Evolutionary conservation across 306 rosid genomes (phyloP), one percentile per base, ranked within the genome.

Genomic region (Sechiopsis laciniata): DNA sequence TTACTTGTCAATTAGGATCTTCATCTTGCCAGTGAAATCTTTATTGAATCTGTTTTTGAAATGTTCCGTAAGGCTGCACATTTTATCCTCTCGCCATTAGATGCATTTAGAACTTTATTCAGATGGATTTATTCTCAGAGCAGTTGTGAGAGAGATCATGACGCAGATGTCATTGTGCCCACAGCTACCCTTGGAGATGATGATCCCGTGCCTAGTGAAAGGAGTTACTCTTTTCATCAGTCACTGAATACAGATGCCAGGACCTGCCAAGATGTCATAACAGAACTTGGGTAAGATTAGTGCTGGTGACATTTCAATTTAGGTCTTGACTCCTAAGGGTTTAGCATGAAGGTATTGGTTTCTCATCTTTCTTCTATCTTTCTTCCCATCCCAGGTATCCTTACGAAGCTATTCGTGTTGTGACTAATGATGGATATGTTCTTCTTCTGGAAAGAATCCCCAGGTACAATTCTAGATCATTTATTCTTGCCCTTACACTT

Each of bases 251-350:
- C 98, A 4, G 98, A 93, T 80, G 88, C 97, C 14, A 83, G 98
- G 63, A 93, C 98, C 29, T 93, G 98, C 77, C 91, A 88, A 80
- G 98, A 93, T 87, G 98, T 93, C 66, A 93, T 93, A 82, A 88
- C 93, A 2, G 98, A 90, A 77, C 90, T 88, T 71, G 98, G 98
- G 98, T 93, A 85, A 82, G 74, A 77, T 48, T 63, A 71, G 14
- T 51, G 17, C 46, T 53, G 40, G 11, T 67, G 35, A 48, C 65
- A 37, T 67, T 12, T 22, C n/a, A 67, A 19, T 67, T 11, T 67
- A 19, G 29, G 11, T 67, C 55, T 32, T 7, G 17, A 19, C 6
- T 12, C 11, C 4, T 46, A 56, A n/a, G n/a, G 55, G 55, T 75
- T 52, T 89, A 88, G 26, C 89, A 88, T 35, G 93, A 90, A 84